Conservation (phyloP, 495 filamentous ascomycete species). For the Podospora pseudoanserina region DNA sequence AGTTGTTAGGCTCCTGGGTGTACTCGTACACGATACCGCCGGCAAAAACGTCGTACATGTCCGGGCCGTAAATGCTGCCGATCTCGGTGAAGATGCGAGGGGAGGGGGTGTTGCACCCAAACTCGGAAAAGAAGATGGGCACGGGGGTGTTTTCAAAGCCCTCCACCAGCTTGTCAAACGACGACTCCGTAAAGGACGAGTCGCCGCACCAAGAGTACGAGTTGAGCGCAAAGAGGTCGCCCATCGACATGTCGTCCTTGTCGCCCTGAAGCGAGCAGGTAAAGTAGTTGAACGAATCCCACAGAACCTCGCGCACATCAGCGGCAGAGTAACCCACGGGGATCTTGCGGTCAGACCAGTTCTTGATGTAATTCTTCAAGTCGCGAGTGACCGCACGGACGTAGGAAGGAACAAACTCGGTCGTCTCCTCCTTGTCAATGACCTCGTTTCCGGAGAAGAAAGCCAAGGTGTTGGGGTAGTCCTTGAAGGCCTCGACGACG, state of each 20-base stretch:
- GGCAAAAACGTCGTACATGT: slow-evolving; percentile 77
- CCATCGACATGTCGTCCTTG: slow-evolving; percentile 58
- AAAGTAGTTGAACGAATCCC: slow-evolving; percentile 80
- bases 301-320: slow-evolving; percentile 74
- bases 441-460: slow-evolving; percentile 96
- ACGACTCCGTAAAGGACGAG: slow-evolving; percentile 62
- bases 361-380: slow-evolving; percentile 70
- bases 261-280: slow-evolving; percentile 70
- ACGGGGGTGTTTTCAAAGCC: slow-evolving; percentile 70
- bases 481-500: slow-evolving; percentile 91
- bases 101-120: slow-evolving; percentile 79
- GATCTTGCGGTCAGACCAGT: slow-evolving; percentile 38
- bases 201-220: slow-evolving; percentile 92
- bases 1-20: slow-evolving; percentile 68
- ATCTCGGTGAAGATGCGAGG: slow-evolving; percentile 86
- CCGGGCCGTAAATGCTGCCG: slow-evolving; percentile 66
- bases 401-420: slow-evolving; percentile 58
- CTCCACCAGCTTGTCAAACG: slow-evolving; percentile 67
- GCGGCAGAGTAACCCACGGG: slow-evolving; percentile 70
- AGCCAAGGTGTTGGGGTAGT: slow-evolving; percentile 82
- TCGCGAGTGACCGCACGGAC: slow-evolving; percentile 81
- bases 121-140: slow-evolving; percentile 95
- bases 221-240: slow-evolving; percentile 92
- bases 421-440: slow-evolving; percentile 64
- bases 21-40: slow-evolving; percentile 91